These are phyloP conservation scores for Priceomyces melissophilus DNA, from an alignment of 805 yeast genomes.

Conservation along the genomic window DNA sequence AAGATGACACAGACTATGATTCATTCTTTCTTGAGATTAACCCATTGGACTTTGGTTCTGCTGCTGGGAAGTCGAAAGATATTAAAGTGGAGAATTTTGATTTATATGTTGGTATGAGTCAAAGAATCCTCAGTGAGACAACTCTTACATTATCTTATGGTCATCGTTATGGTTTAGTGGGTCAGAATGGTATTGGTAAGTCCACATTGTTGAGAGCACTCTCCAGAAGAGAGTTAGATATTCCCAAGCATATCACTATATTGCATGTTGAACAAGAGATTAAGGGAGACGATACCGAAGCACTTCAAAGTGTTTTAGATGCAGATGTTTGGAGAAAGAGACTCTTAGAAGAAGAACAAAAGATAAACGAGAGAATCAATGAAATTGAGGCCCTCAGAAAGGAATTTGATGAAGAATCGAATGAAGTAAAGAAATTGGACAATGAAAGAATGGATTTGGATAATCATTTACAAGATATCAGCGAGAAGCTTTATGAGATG, in stretches of 20 bases:
- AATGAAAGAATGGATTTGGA: conserved; percentile 88
- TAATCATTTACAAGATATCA: conserved; percentile 70
- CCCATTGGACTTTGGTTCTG: conserved; percentile 80
- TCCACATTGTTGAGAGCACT: conserved; percentile 89
- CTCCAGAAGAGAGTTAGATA: conserved; percentile 87
- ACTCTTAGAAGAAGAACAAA: conserved; percentile 69
- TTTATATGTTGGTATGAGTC: conserved; percentile 92
- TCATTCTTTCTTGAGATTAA: conserved; percentile 92
- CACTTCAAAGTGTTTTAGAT: conserved; percentile 92
- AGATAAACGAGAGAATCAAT: conserved; percentile 66
- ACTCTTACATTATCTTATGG: conserved; percentile 86
- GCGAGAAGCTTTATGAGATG: conserved; percentile 82
- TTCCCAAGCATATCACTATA: conserved; percentile 93
- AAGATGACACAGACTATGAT: conserved; percentile 76
- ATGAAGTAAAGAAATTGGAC: conserved; percentile 75
- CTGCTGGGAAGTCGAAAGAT: conserved; percentile 96
- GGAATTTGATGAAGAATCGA: conserved; percentile 73
- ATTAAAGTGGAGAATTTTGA: conserved; percentile 91
- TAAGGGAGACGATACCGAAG: conserved; percentile 86
- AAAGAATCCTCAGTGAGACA: conserved; percentile 86
- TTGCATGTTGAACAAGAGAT: conserved; percentile 97
- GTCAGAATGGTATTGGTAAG: conserved; percentile 99
- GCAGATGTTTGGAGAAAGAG: conserved; percentile 99
- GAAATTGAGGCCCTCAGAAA: conserved; percentile 69
- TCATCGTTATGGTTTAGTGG: conserved; percentile 94